Evolutionary conservation across 176 grass and related monocot genomes (phyloP).

Genomic region (Rhynchospora tenuis): DNA sequence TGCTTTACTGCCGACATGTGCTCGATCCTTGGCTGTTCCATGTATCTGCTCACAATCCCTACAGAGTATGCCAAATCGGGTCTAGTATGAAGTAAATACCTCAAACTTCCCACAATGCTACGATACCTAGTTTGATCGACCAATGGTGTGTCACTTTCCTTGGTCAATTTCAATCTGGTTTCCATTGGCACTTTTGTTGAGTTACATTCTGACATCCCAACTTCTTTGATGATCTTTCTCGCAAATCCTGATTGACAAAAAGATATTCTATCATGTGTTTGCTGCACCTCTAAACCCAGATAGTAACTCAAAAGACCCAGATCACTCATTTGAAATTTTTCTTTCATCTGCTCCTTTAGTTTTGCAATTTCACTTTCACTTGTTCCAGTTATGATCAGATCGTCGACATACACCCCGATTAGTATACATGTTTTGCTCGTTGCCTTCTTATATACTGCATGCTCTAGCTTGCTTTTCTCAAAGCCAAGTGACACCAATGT

Average conservation of each 20-base stretch:
- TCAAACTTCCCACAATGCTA: too few species aligned
- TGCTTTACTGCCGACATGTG: conserved; percentile 1
- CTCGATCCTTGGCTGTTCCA: neutral
- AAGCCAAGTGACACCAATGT: neutral
- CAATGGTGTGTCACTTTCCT: neutral
- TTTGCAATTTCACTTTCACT: neutral
- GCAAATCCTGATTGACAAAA: too few species aligned
- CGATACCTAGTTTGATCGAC: neutral
- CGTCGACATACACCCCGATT: conserved; percentile 13
- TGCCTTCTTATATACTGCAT: neutral
- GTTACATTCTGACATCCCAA: too few species aligned
- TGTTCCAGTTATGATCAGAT: conserved; percentile 1
- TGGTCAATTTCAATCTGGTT: neutral
- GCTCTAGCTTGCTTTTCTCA: neutral
- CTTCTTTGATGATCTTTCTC: too few species aligned
- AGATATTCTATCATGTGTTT: too few species aligned
- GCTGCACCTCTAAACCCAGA: too few species aligned
- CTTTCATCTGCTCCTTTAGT: neutral
- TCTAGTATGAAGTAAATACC: neutral
- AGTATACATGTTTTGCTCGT: neutral
- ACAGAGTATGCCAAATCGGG: neutral
- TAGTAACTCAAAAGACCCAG: too few species aligned
- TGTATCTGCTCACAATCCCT: neutral
- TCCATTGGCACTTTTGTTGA: neutral
- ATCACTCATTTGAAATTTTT: too few species aligned